phyloP scores from a whole-genome alignment of 1,284 basidiomycete genomes.

The Trametes versicolor region DNA sequence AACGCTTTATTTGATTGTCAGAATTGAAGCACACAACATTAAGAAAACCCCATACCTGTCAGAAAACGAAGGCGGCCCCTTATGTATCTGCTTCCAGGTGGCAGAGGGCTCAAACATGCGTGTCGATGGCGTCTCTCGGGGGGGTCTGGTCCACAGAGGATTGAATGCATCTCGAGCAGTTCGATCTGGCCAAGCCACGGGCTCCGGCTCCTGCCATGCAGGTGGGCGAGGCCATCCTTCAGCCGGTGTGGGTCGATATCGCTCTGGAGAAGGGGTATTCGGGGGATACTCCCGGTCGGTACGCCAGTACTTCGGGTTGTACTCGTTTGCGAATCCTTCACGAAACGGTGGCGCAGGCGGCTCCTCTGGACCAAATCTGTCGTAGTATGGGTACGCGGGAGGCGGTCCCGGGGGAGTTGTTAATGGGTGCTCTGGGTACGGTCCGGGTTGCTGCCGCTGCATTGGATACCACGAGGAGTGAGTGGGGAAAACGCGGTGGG shows the following conservation, averaged over 20 bases:
- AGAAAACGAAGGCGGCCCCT: constrained; percentile 37
- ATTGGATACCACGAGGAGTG: constrained; percentile 28
- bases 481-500: constrained; percentile 29
- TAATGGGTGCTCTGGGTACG: constrained; percentile 25
- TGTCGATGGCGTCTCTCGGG: constrained; percentile 56
- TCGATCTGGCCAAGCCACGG: constrained; percentile 42
- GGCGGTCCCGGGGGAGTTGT: constrained; percentile 50
- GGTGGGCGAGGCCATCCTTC: constrained; percentile 46
- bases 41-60: constrained; percentile 32
- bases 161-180: constrained; percentile 42
- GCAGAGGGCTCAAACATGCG: constrained; percentile 78
- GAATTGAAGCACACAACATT: not conserved
- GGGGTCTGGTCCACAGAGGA: constrained; percentile 40
- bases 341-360: constrained; percentile 48
- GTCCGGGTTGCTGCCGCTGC: constrained; percentile 30
- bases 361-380: constrained; percentile 57
- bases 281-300: constrained; percentile 50
- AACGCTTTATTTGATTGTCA: not conserved
- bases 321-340: constrained; percentile 53
- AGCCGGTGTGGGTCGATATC: constrained; percentile 49
- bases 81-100: constrained; percentile 70
- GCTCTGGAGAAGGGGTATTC: constrained; percentile 62
- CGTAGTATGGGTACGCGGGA: constrained; percentile 55
- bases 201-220: constrained; percentile 34
- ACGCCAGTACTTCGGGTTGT: constrained; percentile 53